These are phyloP conservation scores for Myxozyma kluyveri DNA, from an alignment of 805 yeast genomes.

Conservation along the genomic window DNA sequence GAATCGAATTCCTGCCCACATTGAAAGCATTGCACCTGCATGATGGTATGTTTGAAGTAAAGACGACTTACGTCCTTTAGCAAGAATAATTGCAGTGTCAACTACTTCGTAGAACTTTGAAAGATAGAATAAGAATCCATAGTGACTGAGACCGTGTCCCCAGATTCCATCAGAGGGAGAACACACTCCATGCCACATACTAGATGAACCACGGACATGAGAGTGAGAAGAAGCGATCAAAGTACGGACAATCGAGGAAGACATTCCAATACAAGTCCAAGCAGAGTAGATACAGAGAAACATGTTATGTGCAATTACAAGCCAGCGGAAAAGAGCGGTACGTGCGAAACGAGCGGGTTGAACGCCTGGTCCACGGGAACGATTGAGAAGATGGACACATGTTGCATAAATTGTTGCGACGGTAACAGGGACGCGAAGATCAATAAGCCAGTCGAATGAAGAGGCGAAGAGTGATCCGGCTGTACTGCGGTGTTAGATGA, in stretches of 20 bases:
- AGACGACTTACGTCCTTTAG: constrained; percentile 66
- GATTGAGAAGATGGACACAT: constrained; percentile 55
- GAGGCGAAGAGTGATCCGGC: constrained; percentile 23
- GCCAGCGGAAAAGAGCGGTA: constrained; percentile 47
- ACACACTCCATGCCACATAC: constrained; percentile 61
- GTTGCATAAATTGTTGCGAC: constrained; percentile 59
- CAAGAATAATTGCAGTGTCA: constrained; percentile 63
- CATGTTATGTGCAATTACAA: constrained; percentile 61
- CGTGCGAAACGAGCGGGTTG: constrained; percentile 54
- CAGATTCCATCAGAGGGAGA: constrained; percentile 60
- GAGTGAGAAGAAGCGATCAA: constrained; percentile 38
- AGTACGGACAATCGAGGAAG: constrained; percentile 48
- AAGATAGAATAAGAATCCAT: constrained; percentile 65
- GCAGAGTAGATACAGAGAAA: constrained; percentile 62
- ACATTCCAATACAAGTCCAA: constrained; percentile 72
- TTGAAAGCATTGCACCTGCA: constrained; percentile 75
- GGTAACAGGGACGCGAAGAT: constrained; percentile 53
- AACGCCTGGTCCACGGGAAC: constrained; percentile 42
- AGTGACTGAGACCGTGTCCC: constrained; percentile 52
- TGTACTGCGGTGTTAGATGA: neutral
- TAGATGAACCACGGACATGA: constrained; percentile 38
- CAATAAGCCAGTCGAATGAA: constrained; percentile 38
- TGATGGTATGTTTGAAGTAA: constrained; percentile 72
- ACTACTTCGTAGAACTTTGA: constrained; percentile 70
- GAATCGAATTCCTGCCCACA: constrained; percentile 75